Conservation (phyloP, 257 asterid species). For the Fraxinus cuspidata region DNA sequence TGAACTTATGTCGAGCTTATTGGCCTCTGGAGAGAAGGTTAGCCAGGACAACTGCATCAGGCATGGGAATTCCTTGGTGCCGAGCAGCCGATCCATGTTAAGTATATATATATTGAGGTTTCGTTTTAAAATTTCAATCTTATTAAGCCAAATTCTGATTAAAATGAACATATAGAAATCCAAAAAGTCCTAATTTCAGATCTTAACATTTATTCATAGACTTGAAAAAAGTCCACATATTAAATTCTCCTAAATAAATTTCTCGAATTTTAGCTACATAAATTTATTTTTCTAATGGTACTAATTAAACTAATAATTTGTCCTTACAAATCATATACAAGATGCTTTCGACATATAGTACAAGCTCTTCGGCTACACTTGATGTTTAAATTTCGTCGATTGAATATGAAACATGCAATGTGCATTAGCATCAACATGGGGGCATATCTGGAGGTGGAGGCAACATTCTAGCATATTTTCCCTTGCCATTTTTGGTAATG, state of each 20-base stretch:
- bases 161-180: neutral
- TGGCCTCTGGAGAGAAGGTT: too few relatives aligned
- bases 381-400: neutral
- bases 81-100: too few relatives aligned
- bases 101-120: too few relatives aligned
- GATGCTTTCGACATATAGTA: neutral
- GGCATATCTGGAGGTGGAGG: slow-evolving; percentile 56
- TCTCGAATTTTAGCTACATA: neutral
- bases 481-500: slow-evolving; percentile 43
- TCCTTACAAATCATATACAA: neutral
- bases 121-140: too few relatives aligned
- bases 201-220: neutral
- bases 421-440: slow-evolving; percentile 25
- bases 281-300: neutral
- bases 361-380: neutral
- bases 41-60: too few relatives aligned
- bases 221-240: neutral
- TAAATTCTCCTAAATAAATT: neutral
- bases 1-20: too few relatives aligned
- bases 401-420: neutral
- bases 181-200: too few relatives aligned
- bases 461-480: slow-evolving; percentile 28
- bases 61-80: too few relatives aligned
- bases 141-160: neutral
- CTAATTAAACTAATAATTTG: neutral